Evolutionary conservation across 2,329 filamentous ascomycete species (phyloP).

Genomic region (Fonsecaea pugnacius): DNA sequence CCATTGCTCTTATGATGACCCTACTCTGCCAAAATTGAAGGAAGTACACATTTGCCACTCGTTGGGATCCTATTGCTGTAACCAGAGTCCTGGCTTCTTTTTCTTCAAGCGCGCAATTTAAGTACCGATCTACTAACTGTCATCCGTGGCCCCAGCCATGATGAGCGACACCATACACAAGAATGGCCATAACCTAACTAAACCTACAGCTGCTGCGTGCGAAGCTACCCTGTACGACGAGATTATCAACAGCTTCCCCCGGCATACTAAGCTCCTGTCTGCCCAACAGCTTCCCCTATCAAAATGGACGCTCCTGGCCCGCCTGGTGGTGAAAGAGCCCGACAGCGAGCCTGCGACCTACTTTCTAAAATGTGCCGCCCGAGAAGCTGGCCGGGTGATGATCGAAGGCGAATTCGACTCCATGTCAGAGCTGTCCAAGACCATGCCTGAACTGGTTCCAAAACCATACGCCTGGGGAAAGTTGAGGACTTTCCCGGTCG

Average conservation of each 20-base stretch:
- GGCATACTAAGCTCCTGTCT: slow-evolving; percentile 10
- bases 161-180: background rate
- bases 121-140: too few species aligned
- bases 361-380: slow-evolving; percentile 27
- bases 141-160: too few species aligned
- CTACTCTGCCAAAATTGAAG: too few species aligned
- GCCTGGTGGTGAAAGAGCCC: slow-evolving; percentile 10
- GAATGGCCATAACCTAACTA: background rate
- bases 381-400: slow-evolving; percentile 25
- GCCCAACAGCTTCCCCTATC: slow-evolving; percentile 11
- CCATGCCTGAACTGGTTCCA: slow-evolving; percentile 40
- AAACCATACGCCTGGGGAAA: slow-evolving; percentile 41
- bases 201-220: background rate
- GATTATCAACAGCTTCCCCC: slow-evolving; percentile 14
- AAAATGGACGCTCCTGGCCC: slow-evolving; percentile 20
- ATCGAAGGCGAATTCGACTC: slow-evolving; percentile 43
- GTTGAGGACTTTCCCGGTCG: slow-evolving; percentile 26
- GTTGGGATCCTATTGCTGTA: too few species aligned
- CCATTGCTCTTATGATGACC: too few species aligned
- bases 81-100: too few species aligned
- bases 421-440: slow-evolving; percentile 41
- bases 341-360: slow-evolving; percentile 8
- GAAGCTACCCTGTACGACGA: slow-evolving; percentile 18
- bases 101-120: too few species aligned
- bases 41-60: too few species aligned